Percentiles rank a stretch among this genome's conserved stretches.
These are phyloP conservation scores for Moesziomyces antarcticus DNA, from an alignment of 1,284 basidiomycete species.

Conservation along the genomic window DNA sequence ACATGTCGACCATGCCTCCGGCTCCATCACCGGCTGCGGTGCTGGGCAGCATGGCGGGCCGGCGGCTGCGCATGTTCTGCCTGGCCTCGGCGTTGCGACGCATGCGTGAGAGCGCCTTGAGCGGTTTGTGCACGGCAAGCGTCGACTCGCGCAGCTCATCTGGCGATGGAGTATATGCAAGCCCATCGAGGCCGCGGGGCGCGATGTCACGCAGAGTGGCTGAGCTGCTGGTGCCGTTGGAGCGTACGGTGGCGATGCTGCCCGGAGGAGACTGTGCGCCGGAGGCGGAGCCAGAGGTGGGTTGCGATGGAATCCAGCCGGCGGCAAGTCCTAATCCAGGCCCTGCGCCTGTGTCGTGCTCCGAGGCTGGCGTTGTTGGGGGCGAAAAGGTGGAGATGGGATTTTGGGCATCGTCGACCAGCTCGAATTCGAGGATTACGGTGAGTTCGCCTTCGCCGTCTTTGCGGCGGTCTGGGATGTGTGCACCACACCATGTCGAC, in stretches of 20 bases:
- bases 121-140: constrained; percentile 77
- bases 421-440: constrained; percentile 80
- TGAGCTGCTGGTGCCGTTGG: constrained; percentile 31
- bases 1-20: constrained; percentile 59
- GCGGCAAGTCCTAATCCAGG: constrained; percentile 25
- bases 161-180: constrained; percentile 45
- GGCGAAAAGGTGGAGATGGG: constrained; percentile 71
- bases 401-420: constrained; percentile 79
- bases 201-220: constrained; percentile 14
- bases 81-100: constrained; percentile 41
- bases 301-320: constrained; percentile 5
- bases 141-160: constrained; percentile 79
- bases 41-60: constrained; percentile 29
- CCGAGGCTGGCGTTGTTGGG: constrained; percentile 31
- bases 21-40: constrained; percentile 31
- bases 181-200: constrained; percentile 49
- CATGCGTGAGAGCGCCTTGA: constrained; percentile 77
- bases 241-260: constrained; percentile 42
- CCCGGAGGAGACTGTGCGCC: constrained; percentile 25
- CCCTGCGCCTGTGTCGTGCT: constrained; percentile 52
- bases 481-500: constrained; percentile 86
- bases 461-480: constrained; percentile 66
- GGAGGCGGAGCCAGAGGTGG: constrained; percentile 4
- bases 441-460: constrained; percentile 40
- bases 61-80: constrained; percentile 25